phyloP scores from a whole-genome alignment of 1,284 basidiomycete species.

The Fomitopsis pinicola region DNA sequence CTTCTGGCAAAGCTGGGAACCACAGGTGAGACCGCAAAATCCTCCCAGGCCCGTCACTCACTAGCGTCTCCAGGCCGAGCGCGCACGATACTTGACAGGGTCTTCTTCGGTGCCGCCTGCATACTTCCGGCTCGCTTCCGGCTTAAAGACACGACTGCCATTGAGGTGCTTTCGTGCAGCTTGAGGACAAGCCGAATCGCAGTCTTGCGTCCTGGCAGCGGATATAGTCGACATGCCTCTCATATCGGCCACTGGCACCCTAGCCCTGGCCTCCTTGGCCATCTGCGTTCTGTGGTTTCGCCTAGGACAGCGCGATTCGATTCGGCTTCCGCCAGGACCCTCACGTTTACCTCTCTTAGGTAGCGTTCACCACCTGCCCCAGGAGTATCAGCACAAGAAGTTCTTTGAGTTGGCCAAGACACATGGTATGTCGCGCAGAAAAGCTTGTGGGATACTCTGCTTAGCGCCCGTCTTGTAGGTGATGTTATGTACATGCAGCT shows the following conservation, averaged over 20 bases:
- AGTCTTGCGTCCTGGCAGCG: too few relatives aligned
- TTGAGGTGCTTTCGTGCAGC: too few relatives aligned
- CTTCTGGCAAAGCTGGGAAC: too few relatives aligned
- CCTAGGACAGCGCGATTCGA: not conserved
- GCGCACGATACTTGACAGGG: too few relatives aligned
- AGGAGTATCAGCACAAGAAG: not conserved
- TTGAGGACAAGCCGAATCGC: too few relatives aligned
- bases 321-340: not conserved
- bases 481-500: constrained; percentile 25
- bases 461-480: not conserved
- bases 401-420: not conserved
- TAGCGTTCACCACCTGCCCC: not conserved
- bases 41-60: not conserved
- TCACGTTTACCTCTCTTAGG: not conserved
- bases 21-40: not conserved
- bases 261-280: not conserved
- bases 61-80: not conserved
- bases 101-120: too few relatives aligned
- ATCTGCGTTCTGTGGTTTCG: not conserved
- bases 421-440: not conserved
- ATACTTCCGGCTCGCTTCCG: too few relatives aligned
- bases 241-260: too few relatives aligned
- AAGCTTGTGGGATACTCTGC: not conserved
- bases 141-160: too few relatives aligned
- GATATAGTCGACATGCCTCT: too few relatives aligned